Evolutionary conservation across 2,329 filamentous ascomycete genomes (phyloP).

Genomic region (Grosmannia clavigera): DNA sequence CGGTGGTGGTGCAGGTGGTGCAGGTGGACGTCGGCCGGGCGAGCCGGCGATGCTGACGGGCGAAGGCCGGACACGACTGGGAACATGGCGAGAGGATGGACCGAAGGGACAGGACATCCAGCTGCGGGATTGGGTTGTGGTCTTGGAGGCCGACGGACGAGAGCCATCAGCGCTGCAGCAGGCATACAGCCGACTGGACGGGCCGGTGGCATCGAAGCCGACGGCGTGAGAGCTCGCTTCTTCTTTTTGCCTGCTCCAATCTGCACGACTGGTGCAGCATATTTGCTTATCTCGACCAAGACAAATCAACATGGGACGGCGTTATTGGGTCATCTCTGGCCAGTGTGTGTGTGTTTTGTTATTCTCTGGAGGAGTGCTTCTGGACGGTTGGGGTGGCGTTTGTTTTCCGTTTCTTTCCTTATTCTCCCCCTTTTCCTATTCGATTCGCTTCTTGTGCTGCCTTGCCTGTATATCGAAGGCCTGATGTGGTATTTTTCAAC

Average conservation of each 20-base stretch:
- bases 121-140: slow-evolving; percentile 67
- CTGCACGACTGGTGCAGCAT: too few species aligned
- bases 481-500: background rate
- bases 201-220: slow-evolving; percentile 18
- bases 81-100: slow-evolving; percentile 67
- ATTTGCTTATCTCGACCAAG: background rate
- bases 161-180: slow-evolving; percentile 51
- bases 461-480: background rate
- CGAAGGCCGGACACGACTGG: slow-evolving; percentile 50
- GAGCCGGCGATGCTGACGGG: slow-evolving; percentile 35
- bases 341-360: background rate
- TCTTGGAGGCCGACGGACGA: slow-evolving; percentile 63
- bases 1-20: slow-evolving; percentile 14
- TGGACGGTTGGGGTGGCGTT: background rate
- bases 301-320: background rate
- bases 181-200: slow-evolving; percentile 41
- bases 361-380: background rate
- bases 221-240: background rate
- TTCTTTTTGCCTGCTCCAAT: background rate
- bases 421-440: background rate
- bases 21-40: slow-evolving; percentile 13
- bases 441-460: background rate
- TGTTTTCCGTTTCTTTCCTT: background rate
- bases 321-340: background rate
- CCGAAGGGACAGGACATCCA: slow-evolving; percentile 70